A percentile compares a stretch with the other conserved stretches of the same genome.
phyloP scores from a whole-genome alignment of 768 basidiomycete genomes.

The Pleurotus salmoneostramineus region DNA sequence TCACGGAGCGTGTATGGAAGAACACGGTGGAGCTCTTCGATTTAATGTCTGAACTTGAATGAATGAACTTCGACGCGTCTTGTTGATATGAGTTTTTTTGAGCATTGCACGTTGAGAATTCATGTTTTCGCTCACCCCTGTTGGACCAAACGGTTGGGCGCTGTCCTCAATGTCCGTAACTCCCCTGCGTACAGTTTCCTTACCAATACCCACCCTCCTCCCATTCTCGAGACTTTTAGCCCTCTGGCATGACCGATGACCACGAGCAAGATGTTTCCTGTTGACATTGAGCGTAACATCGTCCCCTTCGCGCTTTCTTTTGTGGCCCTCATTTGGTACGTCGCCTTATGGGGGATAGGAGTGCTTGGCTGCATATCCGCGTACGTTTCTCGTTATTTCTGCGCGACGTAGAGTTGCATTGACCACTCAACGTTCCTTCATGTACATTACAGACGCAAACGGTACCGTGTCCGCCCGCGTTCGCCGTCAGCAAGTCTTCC shows the following conservation, averaged over 20 bases:
- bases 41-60: slow-evolving; percentile 18
- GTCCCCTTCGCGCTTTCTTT: slow-evolving; percentile 24
- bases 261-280: not conserved
- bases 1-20: slow-evolving; percentile 54
- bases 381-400: slow-evolving; percentile 40
- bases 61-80: not conserved
- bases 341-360: slow-evolving; percentile 58
- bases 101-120: no score
- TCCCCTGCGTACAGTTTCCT: no score
- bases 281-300: not conserved
- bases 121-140: not conserved
- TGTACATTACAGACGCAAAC: slow-evolving; percentile 51
- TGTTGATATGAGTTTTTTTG: no score
- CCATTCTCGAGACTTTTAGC: not conserved
- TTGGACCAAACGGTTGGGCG: not conserved
- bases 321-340: slow-evolving; percentile 58
- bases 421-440: not conserved
- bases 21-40: slow-evolving; percentile 64
- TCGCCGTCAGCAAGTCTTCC: slow-evolving; percentile 54
- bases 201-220: not conserved
- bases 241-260: not conserved
- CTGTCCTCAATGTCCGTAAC: not conserved
- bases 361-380: slow-evolving; percentile 66
- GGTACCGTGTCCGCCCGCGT: slow-evolving; percentile 67
- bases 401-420: not conserved